Conservation (phyloP, 106 monocot species). For the Hemerocallis citrina region DNA sequence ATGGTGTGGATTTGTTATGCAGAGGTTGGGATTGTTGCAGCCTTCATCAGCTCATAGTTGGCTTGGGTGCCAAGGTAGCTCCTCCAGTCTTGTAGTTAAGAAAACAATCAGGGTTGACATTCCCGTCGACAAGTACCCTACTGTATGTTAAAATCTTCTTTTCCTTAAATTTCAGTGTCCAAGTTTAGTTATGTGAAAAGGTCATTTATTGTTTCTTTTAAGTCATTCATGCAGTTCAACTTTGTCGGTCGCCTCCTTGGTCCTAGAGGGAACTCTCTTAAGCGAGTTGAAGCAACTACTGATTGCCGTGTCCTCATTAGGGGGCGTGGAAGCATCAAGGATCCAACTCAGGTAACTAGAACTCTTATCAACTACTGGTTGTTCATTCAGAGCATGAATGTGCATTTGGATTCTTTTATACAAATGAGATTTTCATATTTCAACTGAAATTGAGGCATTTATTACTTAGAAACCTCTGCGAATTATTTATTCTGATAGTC, state of each 20-base stretch:
- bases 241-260: constrained; percentile 77
- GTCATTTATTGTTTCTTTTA: background rate
- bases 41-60: constrained; percentile 44
- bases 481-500: too few relatives aligned
- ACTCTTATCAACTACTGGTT: background rate
- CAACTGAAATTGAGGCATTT: too few relatives aligned
- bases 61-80: constrained; percentile 50
- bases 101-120: constrained; percentile 73
- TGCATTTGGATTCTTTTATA: background rate
- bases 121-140: constrained; percentile 68
- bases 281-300: constrained; percentile 64
- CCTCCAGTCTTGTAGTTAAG: constrained; percentile 49
- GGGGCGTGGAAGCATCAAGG: constrained; percentile 75
- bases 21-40: constrained; percentile 45
- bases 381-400: background rate
- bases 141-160: constrained; percentile 24
- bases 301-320: constrained; percentile 73
- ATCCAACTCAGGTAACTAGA: constrained; percentile 45
- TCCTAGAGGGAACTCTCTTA: constrained; percentile 72
- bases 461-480: too few relatives aligned
- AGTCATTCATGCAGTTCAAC: constrained; percentile 44
- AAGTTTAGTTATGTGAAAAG: background rate
- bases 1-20: constrained; percentile 8
- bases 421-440: too few relatives aligned
- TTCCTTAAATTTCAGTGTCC: background rate